phyloP scores from a whole-genome alignment of 148 eudicot genomes.

The Selenicereus undatus region DNA sequence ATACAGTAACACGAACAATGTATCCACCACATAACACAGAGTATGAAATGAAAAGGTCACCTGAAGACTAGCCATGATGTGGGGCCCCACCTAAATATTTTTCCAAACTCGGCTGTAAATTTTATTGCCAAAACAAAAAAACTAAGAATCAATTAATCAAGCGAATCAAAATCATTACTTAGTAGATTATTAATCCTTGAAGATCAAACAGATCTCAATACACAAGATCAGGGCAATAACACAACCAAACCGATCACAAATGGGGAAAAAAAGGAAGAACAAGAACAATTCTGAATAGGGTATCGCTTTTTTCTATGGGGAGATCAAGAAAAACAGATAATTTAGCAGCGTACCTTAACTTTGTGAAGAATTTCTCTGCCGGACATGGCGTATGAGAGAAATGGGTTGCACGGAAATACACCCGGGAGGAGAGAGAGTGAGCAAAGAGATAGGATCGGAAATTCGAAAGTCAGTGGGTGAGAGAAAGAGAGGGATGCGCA shows the following conservation, averaged over 20 bases:
- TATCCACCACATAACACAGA: not conserved
- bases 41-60: constrained; percentile 12
- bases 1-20: not conserved
- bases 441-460: constrained; percentile 14
- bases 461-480: not conserved
- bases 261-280: not conserved
- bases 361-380: constrained; percentile 41
- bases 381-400: constrained; percentile 29
- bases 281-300: not conserved
- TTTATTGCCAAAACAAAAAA: not conserved
- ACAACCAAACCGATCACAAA: not conserved
- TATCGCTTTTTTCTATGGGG: too few species aligned
- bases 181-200: not conserved
- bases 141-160: not conserved
- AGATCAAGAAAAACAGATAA: too few species aligned
- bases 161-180: not conserved
- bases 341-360: constrained; percentile 22
- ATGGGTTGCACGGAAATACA: not conserved
- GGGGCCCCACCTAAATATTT: constrained; percentile 16
- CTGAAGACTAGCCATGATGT: constrained; percentile 30
- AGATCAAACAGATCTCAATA: not conserved
- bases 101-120: constrained; percentile 18
- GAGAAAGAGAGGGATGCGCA: not conserved
- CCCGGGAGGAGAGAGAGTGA: not conserved
- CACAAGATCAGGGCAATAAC: too few species aligned